Conservation (phyloP, 345 rosid species). For the Orychophragmus violaceus region DNA sequence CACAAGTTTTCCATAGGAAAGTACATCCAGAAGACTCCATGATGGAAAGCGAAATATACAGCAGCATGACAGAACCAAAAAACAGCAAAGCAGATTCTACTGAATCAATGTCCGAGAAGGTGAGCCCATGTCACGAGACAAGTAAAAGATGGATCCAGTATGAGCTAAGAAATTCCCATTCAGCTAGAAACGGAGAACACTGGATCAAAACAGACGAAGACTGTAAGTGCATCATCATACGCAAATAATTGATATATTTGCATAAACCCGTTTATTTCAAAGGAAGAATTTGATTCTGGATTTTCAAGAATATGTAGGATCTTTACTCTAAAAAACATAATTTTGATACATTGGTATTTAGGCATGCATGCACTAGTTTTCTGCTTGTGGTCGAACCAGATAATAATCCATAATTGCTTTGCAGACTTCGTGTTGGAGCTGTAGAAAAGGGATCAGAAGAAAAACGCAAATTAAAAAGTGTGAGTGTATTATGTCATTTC, state of each 20-base stretch:
- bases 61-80: slow-evolving; percentile 26
- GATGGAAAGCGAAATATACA: slow-evolving; percentile 5
- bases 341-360: neutral
- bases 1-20: slow-evolving; percentile 61
- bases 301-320: neutral
- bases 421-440: slow-evolving; percentile 95
- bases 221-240: slow-evolving; percentile 53
- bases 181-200: slow-evolving; percentile 50
- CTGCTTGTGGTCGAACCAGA: slow-evolving; percentile 4
- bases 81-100: slow-evolving; percentile 28
- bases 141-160: slow-evolving; percentile 35
- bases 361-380: slow-evolving; percentile 4
- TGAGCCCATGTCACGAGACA: slow-evolving; percentile 25
- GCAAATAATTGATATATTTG: neutral
- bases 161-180: slow-evolving; percentile 28
- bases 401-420: slow-evolving; percentile 11
- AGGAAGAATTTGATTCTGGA: neutral
- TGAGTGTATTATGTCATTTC: slow-evolving; percentile 16
- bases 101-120: slow-evolving; percentile 28
- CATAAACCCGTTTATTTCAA: neutral
- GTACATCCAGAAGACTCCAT: slow-evolving; percentile 60
- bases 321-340: neutral
- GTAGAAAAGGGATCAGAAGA: slow-evolving; percentile 36
- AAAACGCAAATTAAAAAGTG: slow-evolving; percentile 24
- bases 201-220: slow-evolving; percentile 94